Evolutionary conservation across 192 early-diverging fungal species (phyloP), one percentile per base, ranked within the genome.

Genomic region (Glomus cerebriforme): DNA sequence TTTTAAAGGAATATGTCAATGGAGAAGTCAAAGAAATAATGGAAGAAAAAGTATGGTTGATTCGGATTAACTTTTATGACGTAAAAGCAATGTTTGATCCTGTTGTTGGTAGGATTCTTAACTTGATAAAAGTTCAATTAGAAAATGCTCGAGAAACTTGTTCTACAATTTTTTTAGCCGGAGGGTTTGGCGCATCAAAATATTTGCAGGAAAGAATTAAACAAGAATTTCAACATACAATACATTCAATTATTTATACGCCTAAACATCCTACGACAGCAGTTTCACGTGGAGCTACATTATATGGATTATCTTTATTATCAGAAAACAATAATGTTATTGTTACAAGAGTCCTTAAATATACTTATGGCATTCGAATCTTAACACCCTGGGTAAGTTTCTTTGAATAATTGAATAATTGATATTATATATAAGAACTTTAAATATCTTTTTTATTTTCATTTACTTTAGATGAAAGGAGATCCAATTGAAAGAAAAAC

Each of bases 61-160:
- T 89, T 86, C 64, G 74, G 84, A 0, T 84, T 83, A 17, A 82
- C 60, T 72, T 81, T 87, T 19, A 87, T 85, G 78, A 66, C 75
- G n/a, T 75, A 78, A 77, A 80, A 79, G 8, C 64, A 77, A 73
- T 80, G 34, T 86, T 82, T 79, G 79, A 84, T 58, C 77, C 79
- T 32, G 59, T 84, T 60, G 71, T 81, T 67, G 54, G 60, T 1
- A 65, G 77, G 62, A 78, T 86, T 75, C n/a, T 83, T 63, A 73
- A 76, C 19, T 43, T 85, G 59, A 83, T 85, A 26, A n/a, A n/a
- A n/a, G n/a, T n/a, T n/a, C 79, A 79, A 63, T 62, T 79, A 49
- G 82, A 85, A 63, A 77, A 84, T 59, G 43, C 54, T 37, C 3
- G 29, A 49, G 45, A 79, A 76, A 73, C 49, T 26, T 77, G 77